A percentile compares a stretch with the other conserved stretches of the same genome.
Conservation (phyloP, 2,329 filamentous ascomycete species). For the Ceratocystis albifundus region DNA sequence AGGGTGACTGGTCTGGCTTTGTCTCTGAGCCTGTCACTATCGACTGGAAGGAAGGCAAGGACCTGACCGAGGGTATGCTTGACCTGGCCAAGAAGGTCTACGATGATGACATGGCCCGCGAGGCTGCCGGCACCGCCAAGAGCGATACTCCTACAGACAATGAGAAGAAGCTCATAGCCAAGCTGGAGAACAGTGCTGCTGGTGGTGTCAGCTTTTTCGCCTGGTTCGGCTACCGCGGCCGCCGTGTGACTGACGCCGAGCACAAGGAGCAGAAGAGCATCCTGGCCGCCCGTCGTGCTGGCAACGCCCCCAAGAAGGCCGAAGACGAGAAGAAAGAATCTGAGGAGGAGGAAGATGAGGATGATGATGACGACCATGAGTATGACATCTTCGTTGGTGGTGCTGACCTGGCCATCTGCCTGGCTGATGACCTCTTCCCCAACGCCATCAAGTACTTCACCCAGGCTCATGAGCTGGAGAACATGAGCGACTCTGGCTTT, state of each 20-base stretch:
- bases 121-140: slow-evolving; percentile 30
- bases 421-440: slow-evolving; percentile 83
- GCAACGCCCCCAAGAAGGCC: slow-evolving; percentile 33
- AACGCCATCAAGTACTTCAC: slow-evolving; percentile 84
- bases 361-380: slow-evolving; percentile 51
- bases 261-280: slow-evolving; percentile 47
- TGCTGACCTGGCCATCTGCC: slow-evolving; percentile 65
- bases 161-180: slow-evolving; percentile 41
- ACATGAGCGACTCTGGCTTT: slow-evolving; percentile 57
- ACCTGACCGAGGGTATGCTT: slow-evolving; percentile 70
- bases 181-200: slow-evolving; percentile 49
- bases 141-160: slow-evolving; percentile 35
- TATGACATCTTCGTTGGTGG: slow-evolving; percentile 81
- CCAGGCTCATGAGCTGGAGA: slow-evolving; percentile 63
- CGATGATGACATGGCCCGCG: slow-evolving; percentile 46
- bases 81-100: slow-evolving; percentile 59
- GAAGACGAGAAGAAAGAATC: slow-evolving; percentile 41
- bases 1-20: slow-evolving; percentile 58
- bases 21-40: slow-evolving; percentile 85
- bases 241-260: slow-evolving; percentile 61
- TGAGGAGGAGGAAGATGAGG: slow-evolving; percentile 53
- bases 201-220: slow-evolving; percentile 71
- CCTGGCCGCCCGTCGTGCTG: slow-evolving; percentile 41
- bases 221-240: slow-evolving; percentile 71
- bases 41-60: slow-evolving; percentile 74